Evolutionary conservation across 352 stramenopile species (phyloP).

Genomic region (Globisporangium cederbergense): DNA sequence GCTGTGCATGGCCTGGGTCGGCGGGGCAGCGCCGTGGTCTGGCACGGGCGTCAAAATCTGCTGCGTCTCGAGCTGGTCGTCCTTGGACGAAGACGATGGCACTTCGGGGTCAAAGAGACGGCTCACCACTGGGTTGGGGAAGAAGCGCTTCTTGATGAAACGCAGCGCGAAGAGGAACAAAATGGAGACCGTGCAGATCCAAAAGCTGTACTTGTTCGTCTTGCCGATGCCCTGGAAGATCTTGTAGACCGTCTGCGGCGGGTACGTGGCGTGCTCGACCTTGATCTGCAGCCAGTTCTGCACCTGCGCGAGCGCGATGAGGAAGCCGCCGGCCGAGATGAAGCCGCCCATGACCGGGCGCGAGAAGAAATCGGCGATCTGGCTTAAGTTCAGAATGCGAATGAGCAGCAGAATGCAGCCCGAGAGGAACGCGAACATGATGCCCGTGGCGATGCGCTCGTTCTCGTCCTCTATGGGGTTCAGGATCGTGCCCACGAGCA

Average conservation of each 20-base stretch:
- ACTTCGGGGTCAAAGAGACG: constrained; percentile 26
- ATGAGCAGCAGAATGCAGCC: constrained; percentile 72
- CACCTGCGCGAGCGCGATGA: constrained; percentile 90
- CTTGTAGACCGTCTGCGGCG: constrained; percentile 53
- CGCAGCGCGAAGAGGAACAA: constrained; percentile 41
- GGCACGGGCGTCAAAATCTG: constrained; percentile 16
- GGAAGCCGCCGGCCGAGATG: constrained; percentile 80
- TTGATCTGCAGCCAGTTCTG: constrained; percentile 77
- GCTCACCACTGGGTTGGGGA: constrained; percentile 25
- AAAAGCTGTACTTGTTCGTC: constrained; percentile 69
- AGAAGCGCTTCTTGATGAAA: constrained; percentile 40
- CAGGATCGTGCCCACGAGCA: constrained; percentile 50
- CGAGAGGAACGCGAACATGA: constrained; percentile 67
- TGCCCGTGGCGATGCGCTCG: constrained; percentile 36
- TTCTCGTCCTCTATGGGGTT: constrained; percentile 39
- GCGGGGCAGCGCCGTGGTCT: constrained; percentile 5
- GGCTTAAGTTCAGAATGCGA: constrained; percentile 76
- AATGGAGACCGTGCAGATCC: constrained; percentile 59
- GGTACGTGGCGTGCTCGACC: constrained; percentile 37
- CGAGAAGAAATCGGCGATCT: constrained; percentile 86
- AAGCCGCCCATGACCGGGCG: constrained; percentile 89
- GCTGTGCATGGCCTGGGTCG: constrained; percentile 19
- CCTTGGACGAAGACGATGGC: constrained; percentile 5
- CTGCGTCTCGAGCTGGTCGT: constrained; percentile 11
- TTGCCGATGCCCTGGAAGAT: constrained; percentile 51